Evolutionary conservation across 768 basidiomycete species (phyloP), one percentile per base, ranked within the genome.

Genomic region (Dentipellis fragilis): DNA sequence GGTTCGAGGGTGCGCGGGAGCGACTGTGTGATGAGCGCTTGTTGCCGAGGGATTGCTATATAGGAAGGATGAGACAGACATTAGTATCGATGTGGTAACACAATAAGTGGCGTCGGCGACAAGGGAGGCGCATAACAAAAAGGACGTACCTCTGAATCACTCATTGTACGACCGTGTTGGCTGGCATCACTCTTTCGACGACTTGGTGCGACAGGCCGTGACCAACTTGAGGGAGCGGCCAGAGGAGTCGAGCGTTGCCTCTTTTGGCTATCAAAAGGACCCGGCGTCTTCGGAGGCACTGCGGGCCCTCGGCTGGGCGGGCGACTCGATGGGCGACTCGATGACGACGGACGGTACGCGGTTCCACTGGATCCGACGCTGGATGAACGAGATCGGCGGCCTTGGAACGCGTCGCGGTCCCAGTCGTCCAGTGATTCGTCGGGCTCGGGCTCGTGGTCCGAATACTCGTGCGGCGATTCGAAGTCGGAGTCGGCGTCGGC

Each of bases 111-210:
- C 34, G 39, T 60, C 12, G 50, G 23, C 11, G 59, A 22, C 14
- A 42, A 12, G 47, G 35, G n/a, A 42, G 52, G 19, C 40, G 36
- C 22, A 22, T 47, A 21, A 17, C 9, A 35, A n/a, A 51, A 37
- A 51, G 5, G 50, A 61, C 78, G 51, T 45, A 88, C 89, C 75
- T 92, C 89, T 2, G 83, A 82, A 61, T 92, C 89, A 62, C 89
- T 90, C 49, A 66, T 59, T 8, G 71, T 67, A 22, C 70, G 72
- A 42, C 67, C 68, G 45, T 73, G 68, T 57, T 76, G 78, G n/a
- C 85, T 84, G 10, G 85, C 87, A 61, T 87, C 80, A 58, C 89
- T 90, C 70, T 78, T 87, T 53, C 87, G 73, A 54, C 89, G 75
- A 48, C 76, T 70, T 6, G 84, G 83, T 12, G 87, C 87, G 14